Conservation (phyloP, 768 basidiomycete species). For the Serendipita sp. region DNA sequence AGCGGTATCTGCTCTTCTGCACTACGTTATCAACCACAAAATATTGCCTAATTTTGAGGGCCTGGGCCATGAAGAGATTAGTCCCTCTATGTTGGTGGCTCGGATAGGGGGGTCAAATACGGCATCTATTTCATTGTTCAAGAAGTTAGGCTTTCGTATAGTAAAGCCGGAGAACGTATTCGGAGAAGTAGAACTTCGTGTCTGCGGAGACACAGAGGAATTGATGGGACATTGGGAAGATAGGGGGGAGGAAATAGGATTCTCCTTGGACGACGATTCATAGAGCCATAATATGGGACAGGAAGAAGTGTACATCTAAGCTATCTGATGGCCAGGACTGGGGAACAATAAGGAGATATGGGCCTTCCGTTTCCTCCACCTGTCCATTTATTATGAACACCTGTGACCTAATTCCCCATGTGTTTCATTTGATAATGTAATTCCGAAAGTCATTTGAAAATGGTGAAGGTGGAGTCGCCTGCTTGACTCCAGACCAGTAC, state of each 20-base stretch:
- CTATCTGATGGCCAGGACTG: too few species aligned
- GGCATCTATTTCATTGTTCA: conserved; percentile 57
- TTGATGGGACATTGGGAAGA: not conserved
- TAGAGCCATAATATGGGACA: too few species aligned
- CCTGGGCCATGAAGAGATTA: conserved; percentile 13
- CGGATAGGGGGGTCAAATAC: conserved; percentile 56
- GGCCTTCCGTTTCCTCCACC: too few species aligned
- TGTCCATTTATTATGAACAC: too few species aligned
- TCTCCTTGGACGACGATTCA: too few species aligned
- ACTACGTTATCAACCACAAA: conserved; percentile 29
- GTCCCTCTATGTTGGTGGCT: conserved; percentile 34
- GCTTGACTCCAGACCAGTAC: too few species aligned
- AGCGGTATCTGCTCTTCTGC: conserved; percentile 48
- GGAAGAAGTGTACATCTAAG: too few species aligned
- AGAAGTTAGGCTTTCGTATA: conserved; percentile 56
- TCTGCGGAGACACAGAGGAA: conserved; percentile 12
- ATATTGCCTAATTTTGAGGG: conserved; percentile 19
- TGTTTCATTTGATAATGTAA: not conserved
- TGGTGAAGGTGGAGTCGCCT: too few species aligned
- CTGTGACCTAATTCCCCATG: too few species aligned
- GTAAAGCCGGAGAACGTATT: conserved; percentile 60
- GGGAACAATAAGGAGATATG: too few species aligned
- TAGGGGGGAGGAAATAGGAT: not conserved
- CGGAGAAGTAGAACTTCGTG: conserved; percentile 68
- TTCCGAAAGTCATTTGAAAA: not conserved